phyloP scores from a whole-genome alignment of 164 flowering plant genomes.

The Berberis thunbergii region DNA sequence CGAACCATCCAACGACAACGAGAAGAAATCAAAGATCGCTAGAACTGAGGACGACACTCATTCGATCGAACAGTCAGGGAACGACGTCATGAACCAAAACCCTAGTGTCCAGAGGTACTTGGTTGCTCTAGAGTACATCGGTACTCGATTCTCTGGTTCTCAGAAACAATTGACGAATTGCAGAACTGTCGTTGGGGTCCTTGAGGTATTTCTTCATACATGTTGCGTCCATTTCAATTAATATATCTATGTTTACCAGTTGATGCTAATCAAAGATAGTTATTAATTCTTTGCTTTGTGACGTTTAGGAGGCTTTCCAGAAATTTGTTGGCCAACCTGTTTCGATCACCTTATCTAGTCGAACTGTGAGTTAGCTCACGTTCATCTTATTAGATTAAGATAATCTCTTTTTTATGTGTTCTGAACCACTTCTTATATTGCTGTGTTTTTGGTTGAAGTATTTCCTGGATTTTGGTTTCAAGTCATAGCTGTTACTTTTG shows the following conservation, averaged over 20 bases:
- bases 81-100: conserved; percentile 32
- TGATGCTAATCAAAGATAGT: background rate
- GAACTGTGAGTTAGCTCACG: conserved; percentile 55
- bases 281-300: background rate
- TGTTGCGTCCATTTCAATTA: background rate
- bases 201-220: conserved; percentile 37
- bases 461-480: no score
- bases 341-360: conserved; percentile 67
- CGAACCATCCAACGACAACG: background rate
- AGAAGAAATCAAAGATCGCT: conserved; percentile 31
- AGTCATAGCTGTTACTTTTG: no score
- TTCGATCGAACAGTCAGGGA: conserved; percentile 7
- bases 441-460: background rate
- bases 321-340: conserved; percentile 89
- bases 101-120: conserved; percentile 71
- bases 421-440: background rate
- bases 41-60: conserved; percentile 12
- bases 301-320: conserved; percentile 65
- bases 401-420: background rate
- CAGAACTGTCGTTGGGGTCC: conserved; percentile 84
- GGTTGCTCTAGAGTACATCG: conserved; percentile 82
- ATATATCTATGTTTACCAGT: background rate
- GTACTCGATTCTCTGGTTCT: conserved; percentile 79
- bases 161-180: conserved; percentile 52
- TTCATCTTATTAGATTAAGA: background rate